Evolutionary conservation across 2,329 filamentous ascomycete genomes (phyloP), one percentile per base, ranked within the genome.

Genomic region (Blastomyces gilchristii): DNA sequence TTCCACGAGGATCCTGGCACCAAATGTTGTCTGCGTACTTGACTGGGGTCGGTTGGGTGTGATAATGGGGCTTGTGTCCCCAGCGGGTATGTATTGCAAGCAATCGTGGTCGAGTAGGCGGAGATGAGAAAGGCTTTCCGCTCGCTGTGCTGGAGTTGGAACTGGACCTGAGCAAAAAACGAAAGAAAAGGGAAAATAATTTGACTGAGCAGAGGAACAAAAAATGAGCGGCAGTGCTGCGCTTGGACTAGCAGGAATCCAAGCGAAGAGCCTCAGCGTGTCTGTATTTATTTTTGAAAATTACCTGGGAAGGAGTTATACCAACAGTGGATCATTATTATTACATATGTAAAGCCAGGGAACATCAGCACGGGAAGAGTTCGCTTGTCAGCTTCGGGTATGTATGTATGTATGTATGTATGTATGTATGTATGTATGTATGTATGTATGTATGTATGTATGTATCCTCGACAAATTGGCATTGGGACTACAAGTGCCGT

Each of bases 1-100:
- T 59, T 59, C 41, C 43, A 59, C 57, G 57, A 47, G 57, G 57
- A 37, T 31, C 22, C 41, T 31, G 16, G 57, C 25, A 28, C 43
- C n/a, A 28, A 6, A 41, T 14, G 12, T 7, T 22, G 57, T 59
- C 31, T n/a, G 16, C 41, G 57, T 12, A n/a, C 28, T 31, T 31
- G 22, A 12, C 25, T 37, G 54, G 37, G 54, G 16, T 16, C 3
- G n/a, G n/a, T 22, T 22, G 28, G 54, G 22, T 5, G n/a, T 28
- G 37, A 39, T 54, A 3, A 57, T 34, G 57, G 22, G n/a, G n/a
- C 28, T 49, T 59, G 57, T 59, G 31, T 16, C 41, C 18, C 41
- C 14, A 37, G 56, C 31, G 39, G 16, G 37, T 37, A 39, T 3
- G 22, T 22, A 39, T 3, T 47, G 57, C 57, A 34, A 34, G 49